Evolutionary conservation across 2,329 filamentous ascomycete species (phyloP), one percentile per base, ranked within the genome.

Genomic region (Botryotinia convoluta): DNA sequence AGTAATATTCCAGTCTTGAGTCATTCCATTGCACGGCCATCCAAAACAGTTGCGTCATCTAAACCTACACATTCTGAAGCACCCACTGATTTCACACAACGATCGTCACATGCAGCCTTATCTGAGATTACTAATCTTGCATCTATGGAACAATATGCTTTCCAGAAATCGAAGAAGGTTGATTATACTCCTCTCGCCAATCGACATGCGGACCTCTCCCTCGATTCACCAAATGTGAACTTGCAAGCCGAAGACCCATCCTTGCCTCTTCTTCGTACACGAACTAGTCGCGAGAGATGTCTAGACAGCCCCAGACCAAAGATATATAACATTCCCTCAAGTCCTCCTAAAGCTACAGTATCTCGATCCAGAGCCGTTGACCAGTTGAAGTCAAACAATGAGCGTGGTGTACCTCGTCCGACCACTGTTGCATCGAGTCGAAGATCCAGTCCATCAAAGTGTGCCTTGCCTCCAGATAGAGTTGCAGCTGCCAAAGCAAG

Each of bases 401-500:
- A 77, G 12, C 62, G 74, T 54, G 37, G 42, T 35, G 68, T 54
- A 44, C 59, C 64, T 29, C 72, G 57, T 35, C 72, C 72, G 29
- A 64, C 37, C 9, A 73, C 72, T 59, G 62, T 74, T 35, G 67
- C 72, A 32, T 75, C 78, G n/a, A 78, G 75, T 59, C 72, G 75
- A 51, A 59, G 75, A 22, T 73, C 75, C 26, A 77, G 74, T 68
- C 70, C 78, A 16, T 77, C 74, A 68, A 78, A 76, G 57, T 70
- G 62, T 45, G 73, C 74, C 14, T 74, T 82, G 22, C 78, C 79
- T 42, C 80, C 81, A 42, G 81, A 81, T 35, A 78, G 81, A 71
- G 77, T 76, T 59, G 81, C 80, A 44, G 81, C 81, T 48, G 81
- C 81, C 16, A 80, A 77, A 71, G 80, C 80, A 54, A 77, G 81